Conservation (phyloP, 345 rosid genomes). For the Draba incana region DNA sequence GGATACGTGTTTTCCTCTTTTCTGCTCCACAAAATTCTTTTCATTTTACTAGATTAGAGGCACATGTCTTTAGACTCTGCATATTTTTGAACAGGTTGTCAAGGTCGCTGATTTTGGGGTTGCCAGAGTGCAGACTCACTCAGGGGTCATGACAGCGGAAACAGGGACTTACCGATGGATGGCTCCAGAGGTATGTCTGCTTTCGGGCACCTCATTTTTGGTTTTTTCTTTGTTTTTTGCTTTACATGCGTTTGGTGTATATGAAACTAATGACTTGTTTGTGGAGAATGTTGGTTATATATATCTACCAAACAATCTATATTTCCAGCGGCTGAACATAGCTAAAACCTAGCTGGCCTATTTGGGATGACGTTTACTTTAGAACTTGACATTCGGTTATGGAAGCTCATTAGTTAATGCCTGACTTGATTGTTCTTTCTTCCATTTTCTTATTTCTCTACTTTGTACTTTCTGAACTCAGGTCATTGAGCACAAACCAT, state of each 20-base stretch:
- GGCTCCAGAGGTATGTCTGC: slow-evolving; percentile 88
- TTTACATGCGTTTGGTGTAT: slow-evolving; percentile 2
- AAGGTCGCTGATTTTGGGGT: slow-evolving; percentile 99
- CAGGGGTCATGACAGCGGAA: slow-evolving; percentile 98
- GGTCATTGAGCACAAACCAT: slow-evolving; percentile 95
- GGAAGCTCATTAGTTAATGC: slow-evolving; percentile 1
- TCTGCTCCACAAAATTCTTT: not conserved
- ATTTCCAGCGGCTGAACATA: too few species aligned
- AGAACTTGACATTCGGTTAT: not conserved
- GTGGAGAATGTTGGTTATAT: not conserved
- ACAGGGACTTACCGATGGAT: slow-evolving; percentile 99
- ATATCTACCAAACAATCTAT: too few species aligned
- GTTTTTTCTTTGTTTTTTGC: too few species aligned
- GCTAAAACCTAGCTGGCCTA: not conserved
- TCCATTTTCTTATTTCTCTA: not conserved
- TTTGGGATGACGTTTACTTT: not conserved
- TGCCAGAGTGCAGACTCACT: slow-evolving; percentile 87
- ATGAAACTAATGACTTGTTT: not conserved
- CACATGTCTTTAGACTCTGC: slow-evolving; percentile 6
- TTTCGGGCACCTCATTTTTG: not conserved
- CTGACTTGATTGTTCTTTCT: not conserved
- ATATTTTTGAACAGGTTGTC: slow-evolving; percentile 63
- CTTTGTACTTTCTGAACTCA: slow-evolving; percentile 45
- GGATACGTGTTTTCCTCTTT: not conserved
- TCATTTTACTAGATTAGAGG: not conserved